phyloP scores from a whole-genome alignment of 257 asterid species.

The Oldenlandia corymbosa region DNA sequence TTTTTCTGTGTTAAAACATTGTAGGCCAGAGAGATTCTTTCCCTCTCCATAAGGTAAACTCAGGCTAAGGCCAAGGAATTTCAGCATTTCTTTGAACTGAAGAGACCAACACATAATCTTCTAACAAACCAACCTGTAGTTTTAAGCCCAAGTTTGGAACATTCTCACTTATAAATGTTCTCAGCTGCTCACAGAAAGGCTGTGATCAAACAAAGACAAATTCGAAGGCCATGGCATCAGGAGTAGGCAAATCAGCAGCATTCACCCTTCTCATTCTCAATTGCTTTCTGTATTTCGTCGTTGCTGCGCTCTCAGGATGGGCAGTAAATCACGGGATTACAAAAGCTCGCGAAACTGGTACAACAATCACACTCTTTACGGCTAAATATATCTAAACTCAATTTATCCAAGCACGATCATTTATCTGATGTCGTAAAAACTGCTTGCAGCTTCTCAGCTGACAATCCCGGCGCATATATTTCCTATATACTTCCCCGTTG shows the following conservation, averaged over 20 bases:
- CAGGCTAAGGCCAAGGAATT: constrained; percentile 22
- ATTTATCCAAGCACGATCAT: not conserved
- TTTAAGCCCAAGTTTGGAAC: constrained; percentile 32
- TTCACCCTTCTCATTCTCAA: constrained; percentile 48
- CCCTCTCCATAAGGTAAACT: constrained; percentile 36
- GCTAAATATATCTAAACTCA: not conserved
- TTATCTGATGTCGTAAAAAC: not conserved
- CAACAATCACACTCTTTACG: not conserved
- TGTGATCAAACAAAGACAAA: constrained; percentile 11
- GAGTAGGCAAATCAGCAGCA: constrained; percentile 78
- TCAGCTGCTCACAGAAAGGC: constrained; percentile 19
- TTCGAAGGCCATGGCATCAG: constrained; percentile 65
- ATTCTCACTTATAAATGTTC: constrained; percentile 19
- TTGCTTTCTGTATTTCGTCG: constrained; percentile 55
- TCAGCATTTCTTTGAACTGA: constrained; percentile 29
- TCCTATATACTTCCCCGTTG: constrained; percentile 76
- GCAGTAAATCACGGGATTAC: constrained; percentile 75
- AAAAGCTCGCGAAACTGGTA: constrained; percentile 57
- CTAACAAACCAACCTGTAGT: constrained; percentile 17
- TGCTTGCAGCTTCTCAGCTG: constrained; percentile 61
- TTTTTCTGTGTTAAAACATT: constrained; percentile 10
- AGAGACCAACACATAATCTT: constrained; percentile 16
- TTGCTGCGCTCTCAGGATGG: constrained; percentile 59
- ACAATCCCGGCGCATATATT: constrained; percentile 53
- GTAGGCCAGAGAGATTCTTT: constrained; percentile 36